These are phyloP conservation scores for Phaeosphaeriaceae sp. DNA, from an alignment of 2,329 filamentous ascomycete genomes.

Conservation along the genomic window DNA sequence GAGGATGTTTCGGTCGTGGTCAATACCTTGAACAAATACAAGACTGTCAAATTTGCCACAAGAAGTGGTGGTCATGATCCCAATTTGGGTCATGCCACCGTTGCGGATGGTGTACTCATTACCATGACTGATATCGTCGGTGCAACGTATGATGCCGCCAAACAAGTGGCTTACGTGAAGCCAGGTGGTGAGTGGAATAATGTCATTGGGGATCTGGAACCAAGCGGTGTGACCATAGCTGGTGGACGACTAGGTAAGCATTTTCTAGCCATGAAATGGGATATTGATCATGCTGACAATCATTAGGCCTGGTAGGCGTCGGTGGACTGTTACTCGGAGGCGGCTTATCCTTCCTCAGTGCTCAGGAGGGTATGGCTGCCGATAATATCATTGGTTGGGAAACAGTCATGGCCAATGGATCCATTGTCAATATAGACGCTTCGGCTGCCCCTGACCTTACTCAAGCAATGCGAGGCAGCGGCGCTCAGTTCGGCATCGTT, in stretches of 20 bases:
- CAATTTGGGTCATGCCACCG: conserved; percentile 43
- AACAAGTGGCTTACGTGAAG: conserved; percentile 47
- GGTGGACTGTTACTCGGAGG: conserved; percentile 26
- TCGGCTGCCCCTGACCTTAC: conserved; percentile 39
- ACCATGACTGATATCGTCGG: conserved; percentile 44
- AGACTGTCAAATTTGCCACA: conserved; percentile 30
- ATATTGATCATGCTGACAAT: not conserved
- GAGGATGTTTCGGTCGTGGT: conserved; percentile 32
- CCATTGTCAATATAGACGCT: conserved; percentile 32
- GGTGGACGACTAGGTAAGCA: conserved; percentile 29
- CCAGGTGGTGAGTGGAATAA: conserved; percentile 52
- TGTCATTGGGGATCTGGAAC: conserved; percentile 44
- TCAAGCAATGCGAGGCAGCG: conserved; percentile 39
- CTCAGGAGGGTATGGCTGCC: conserved; percentile 31
- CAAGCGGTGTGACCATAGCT: conserved; percentile 44
- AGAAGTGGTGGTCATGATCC: conserved; percentile 47
- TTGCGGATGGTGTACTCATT: conserved; percentile 49
- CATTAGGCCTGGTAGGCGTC: conserved; percentile 28
- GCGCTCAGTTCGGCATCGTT: conserved; percentile 36
- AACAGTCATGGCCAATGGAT: conserved; percentile 40
- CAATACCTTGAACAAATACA: conserved; percentile 30
- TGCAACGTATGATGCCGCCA: conserved; percentile 43
- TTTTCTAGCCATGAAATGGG: too few relatives aligned
- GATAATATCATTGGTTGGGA: conserved; percentile 45
- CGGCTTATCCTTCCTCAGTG: conserved; percentile 31